Evolutionary conservation across 139 green algal genomes (phyloP).

Genomic region (Chlamydomonas applanata): DNA sequence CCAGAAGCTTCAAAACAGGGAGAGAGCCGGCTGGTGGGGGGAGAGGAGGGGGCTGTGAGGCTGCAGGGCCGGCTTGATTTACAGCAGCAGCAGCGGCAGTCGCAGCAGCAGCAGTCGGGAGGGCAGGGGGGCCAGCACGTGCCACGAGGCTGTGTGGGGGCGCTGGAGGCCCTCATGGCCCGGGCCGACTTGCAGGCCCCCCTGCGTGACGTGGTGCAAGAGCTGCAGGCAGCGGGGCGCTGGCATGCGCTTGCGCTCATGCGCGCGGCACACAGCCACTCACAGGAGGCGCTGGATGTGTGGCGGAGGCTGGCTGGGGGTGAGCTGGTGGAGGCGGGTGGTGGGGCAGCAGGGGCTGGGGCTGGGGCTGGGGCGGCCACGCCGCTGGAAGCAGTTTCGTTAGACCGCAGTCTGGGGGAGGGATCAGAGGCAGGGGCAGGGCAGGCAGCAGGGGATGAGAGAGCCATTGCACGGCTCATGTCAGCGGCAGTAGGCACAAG

Average conservation of each 20-base stretch:
- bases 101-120: not conserved
- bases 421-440: not conserved
- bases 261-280: constrained; percentile 7
- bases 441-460: too few relatives aligned
- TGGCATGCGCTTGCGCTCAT: constrained; percentile 51
- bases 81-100: too few relatives aligned
- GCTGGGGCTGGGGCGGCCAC: not conserved
- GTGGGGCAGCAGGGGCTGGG: not conserved
- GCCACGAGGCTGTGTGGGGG: not conserved
- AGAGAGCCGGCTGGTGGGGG: too few relatives aligned
- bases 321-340: constrained; percentile 13
- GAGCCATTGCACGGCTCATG: too few relatives aligned
- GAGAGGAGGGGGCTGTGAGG: too few relatives aligned
- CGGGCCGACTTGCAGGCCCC: not conserved
- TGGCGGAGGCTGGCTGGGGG: constrained; percentile 34
- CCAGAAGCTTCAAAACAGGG: too few relatives aligned
- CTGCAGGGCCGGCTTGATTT: too few relatives aligned
- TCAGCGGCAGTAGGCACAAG: not conserved
- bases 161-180: not conserved
- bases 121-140: not conserved
- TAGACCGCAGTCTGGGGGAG: not conserved
- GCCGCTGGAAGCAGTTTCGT: not conserved
- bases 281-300: constrained; percentile 38
- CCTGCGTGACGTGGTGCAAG: constrained; percentile 9
- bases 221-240: constrained; percentile 20